Percentiles rank a stretch among this genome's conserved stretches.
These are phyloP conservation scores for Mycena maculata DNA, from an alignment of 768 basidiomycete species.

Conservation along the genomic window DNA sequence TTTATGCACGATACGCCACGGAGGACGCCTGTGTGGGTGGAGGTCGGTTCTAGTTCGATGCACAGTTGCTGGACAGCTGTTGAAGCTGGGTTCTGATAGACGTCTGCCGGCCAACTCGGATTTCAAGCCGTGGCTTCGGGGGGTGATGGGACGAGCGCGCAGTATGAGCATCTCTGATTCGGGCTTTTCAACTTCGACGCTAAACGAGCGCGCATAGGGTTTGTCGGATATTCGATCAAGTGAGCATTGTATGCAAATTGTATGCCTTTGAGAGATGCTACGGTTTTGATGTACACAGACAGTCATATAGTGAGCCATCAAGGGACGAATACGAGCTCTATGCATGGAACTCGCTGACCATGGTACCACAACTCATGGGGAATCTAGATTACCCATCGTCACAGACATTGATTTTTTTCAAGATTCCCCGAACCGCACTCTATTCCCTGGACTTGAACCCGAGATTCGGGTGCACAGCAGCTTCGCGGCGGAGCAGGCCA, in stretches of 20 bases:
- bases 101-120: constrained; percentile 47
- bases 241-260: constrained; percentile 44
- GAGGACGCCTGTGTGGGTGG: no score
- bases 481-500: constrained; percentile 31
- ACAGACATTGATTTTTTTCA: constrained; percentile 39
- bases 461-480: constrained; percentile 40
- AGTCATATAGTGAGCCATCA: constrained; percentile 53
- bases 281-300: constrained; percentile 52
- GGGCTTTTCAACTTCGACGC: no score
- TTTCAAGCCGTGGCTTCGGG: constrained; percentile 58
- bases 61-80: no score
- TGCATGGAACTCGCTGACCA: constrained; percentile 20
- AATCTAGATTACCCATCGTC: constrained; percentile 7
- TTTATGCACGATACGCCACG: no score
- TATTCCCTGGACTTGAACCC: constrained; percentile 42
- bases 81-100: neutral
- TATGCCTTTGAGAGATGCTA: constrained; percentile 49
- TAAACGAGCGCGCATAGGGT: neutral
- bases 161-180: no score
- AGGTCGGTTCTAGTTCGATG: no score
- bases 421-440: constrained; percentile 30
- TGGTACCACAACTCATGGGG: constrained; percentile 12
- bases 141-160: constrained; percentile 54
- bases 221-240: constrained; percentile 6
- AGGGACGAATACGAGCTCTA: constrained; percentile 46